Base-by-base conservation (phyloP, 2,329 filamentous ascomycete species). In the Diaporthe citri region DNA sequence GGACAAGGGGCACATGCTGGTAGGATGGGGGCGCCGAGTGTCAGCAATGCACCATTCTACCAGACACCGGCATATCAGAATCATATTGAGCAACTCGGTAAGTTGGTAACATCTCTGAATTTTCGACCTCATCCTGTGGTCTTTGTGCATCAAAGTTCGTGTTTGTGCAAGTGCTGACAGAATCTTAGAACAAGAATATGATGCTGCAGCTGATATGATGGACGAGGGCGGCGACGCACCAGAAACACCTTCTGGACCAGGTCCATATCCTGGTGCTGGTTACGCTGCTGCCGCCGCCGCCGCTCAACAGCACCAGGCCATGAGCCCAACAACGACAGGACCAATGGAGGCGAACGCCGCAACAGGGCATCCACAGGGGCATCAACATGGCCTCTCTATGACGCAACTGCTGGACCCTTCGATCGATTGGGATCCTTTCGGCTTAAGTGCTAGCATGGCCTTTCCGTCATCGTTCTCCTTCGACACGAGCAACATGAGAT, bases 21-120 rank as follows among this genome's bases (percentile, higher is more conserved):
- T 52, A 76, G 83, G 79, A 74, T 81, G 59, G 71, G 74, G 78
- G 73, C 77, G 57, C 71, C 79, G 80, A 81, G 84, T 78, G 81
- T 85, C 76, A 83, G 83, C 78, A 82, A 86, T 60, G 83, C 87
- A 66, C 82, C 88, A 71, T 97, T 93, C 85, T 98, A 97, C 82
- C 92, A 94, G 67, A 93, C 95, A 74, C 93, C 94, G 25, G 86
- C 87, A 2, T 98, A 97, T 85, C 95, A 97, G 82, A 97, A 94
- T 83, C 96, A 98, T 84, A 96, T 97, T 85, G 94, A 97, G 85
- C 95, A 98, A 88, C 91, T 98, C 84, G 96, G 96, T 94, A 95
- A 94, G 95, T 88, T 89, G 82, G 84, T 43, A 48, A 39, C 25
- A 13, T 36, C 15, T 22, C 25, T 31, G 25, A 31, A 15, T n/a